Evolutionary conservation across 2,329 filamentous ascomycete species (phyloP), one percentile per base, ranked within the genome.

Genomic region (Diaporthe humulicola): DNA sequence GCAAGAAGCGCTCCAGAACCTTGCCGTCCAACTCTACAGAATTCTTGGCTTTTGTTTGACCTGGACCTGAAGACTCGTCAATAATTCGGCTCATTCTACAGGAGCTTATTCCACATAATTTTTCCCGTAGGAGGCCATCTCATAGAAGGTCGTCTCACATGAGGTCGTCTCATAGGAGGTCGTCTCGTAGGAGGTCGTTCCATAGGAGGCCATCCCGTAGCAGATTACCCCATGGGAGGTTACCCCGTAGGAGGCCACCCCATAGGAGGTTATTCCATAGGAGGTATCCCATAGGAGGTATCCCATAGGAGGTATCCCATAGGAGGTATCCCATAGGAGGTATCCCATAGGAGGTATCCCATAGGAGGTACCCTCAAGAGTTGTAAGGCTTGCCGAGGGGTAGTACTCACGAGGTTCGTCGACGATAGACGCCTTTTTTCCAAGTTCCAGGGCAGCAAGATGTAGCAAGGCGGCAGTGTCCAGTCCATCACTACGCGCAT

Each of bases 401-500:
- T 67, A 76, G 7, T 42, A 77, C 77, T 79, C 84, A 90, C 91
- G 87, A 77, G 92, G 90, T 78, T 94, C 93, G 74, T 93, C 91
- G 2, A 95, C 90, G 25, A 94, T 83, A 1, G 93, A 93, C 50
- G 89, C 85, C 79, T 93, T 93, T 82, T 94, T 95, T 19, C 92
- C 93, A 22, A 91, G 88, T 77, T 94, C 92, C 57, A 95, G 85
- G n/a, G 92, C 89, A 58, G 92, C 88, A 56, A 95, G 86, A 77
- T 92, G 90, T 14, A 95, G 83, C 57, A 92, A 85, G 0, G 90
- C 88, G 70, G 90, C 87, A 19, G 87, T 83, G 71, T 90, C 87
- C 36, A 90, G 82, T 28, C 87, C 85, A 71, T 85, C 82, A 45
- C 81, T 84, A 58, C 75, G 67, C 14, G 74, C 52, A 38, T 71